These are phyloP conservation scores for Cladosporium velox DNA, from an alignment of 2,329 filamentous ascomycete species.

Conservation along the genomic window DNA sequence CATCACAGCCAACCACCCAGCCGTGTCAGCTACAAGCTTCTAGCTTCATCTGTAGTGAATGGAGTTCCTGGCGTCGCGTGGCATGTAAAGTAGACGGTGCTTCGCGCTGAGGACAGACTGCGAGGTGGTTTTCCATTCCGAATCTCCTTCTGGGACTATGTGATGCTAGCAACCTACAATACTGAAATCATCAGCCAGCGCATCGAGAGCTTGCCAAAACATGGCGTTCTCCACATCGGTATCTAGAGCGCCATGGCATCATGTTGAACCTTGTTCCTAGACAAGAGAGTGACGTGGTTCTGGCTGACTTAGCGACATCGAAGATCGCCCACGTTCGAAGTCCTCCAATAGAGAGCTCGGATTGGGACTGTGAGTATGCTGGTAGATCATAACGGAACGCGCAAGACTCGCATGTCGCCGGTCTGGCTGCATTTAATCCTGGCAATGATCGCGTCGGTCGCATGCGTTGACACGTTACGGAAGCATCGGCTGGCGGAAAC, in stretches of 20 bases:
- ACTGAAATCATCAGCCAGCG: not conserved
- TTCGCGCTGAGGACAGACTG: not conserved
- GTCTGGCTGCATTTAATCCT: not conserved
- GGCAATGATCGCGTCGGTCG: not conserved
- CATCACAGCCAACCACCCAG: constrained; percentile 11
- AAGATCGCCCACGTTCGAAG: not conserved
- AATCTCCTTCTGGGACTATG: not conserved
- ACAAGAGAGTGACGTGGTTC: not conserved
- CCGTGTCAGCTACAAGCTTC: constrained; percentile 1
- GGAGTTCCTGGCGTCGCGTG: not conserved
- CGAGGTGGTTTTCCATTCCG: not conserved
- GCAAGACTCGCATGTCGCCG: not conserved
- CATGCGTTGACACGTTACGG: not conserved
- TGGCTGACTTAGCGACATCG: not conserved
- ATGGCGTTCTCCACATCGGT: not conserved
- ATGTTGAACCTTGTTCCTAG: constrained; percentile 2
- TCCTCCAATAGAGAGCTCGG: not conserved
- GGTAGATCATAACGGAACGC: not conserved
- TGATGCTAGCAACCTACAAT: not conserved
- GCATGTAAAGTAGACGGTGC: not conserved
- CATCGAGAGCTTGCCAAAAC: not conserved
- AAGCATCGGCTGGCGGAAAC: not conserved
- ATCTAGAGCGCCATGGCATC: not conserved
- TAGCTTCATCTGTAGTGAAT: not conserved
- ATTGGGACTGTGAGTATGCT: not conserved